Conservation (phyloP, 2,329 filamentous ascomycete species). For the Fusarium tjaetaba region DNA sequence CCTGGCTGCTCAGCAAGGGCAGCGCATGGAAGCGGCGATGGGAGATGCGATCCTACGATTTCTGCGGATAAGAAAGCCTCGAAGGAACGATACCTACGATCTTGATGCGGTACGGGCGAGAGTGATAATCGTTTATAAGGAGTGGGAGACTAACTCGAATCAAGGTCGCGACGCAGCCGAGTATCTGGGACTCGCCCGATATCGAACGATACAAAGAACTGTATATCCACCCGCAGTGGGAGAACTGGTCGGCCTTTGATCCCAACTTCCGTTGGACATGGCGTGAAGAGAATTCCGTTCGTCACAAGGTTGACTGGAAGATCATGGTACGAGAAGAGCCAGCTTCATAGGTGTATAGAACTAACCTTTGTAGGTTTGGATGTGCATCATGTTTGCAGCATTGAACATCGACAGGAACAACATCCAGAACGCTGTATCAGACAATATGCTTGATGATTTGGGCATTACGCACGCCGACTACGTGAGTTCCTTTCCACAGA, state of each 20-base stretch:
- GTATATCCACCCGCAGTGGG: conserved; percentile 51
- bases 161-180: conserved; percentile 50
- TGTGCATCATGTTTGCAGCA: conserved; percentile 41
- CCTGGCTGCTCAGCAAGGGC: conserved; percentile 40
- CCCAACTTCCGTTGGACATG: conserved; percentile 49
- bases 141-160: conserved; percentile 13
- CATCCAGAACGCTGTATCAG: conserved; percentile 49
- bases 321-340: conserved; percentile 45
- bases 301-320: conserved; percentile 50
- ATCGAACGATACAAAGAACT: conserved; percentile 49
- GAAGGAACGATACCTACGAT: conserved; percentile 41
- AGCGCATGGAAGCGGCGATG: conserved; percentile 46
- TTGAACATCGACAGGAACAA: conserved; percentile 52
- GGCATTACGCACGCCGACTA: conserved; percentile 27
- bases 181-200: conserved; percentile 51
- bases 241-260: conserved; percentile 49
- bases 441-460: conserved; percentile 49
- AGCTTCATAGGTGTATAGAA: rapidly evolving
- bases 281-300: conserved; percentile 48
- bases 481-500: not conserved
- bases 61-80: conserved; percentile 47
- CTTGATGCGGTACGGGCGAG: conserved; percentile 21
- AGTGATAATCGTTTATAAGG: rapidly evolving
- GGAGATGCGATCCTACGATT: conserved; percentile 48
- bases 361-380: conserved; percentile 41